These are phyloP conservation scores for Aspergillus luchuensis DNA, from an alignment of 2,329 filamentous ascomycete species.

Conservation along the genomic window DNA sequence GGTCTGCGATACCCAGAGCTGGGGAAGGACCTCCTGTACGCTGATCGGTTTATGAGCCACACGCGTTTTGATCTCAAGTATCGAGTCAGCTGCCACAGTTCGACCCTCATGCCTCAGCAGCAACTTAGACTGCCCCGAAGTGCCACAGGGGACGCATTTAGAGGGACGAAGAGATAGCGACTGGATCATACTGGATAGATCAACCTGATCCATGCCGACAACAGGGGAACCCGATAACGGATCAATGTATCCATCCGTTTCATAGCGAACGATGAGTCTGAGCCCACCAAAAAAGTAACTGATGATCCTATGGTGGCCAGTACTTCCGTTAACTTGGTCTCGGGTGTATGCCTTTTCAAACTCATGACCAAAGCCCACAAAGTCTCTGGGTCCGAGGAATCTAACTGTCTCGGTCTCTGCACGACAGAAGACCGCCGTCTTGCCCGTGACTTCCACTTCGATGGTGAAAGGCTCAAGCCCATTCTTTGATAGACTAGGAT, in stretches of 20 bases:
- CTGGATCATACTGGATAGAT: conserved; percentile 27
- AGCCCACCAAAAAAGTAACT: background rate
- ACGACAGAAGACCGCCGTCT: background rate
- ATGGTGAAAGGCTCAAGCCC: background rate
- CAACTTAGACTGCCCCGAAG: conserved; percentile 25
- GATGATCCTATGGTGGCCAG: background rate
- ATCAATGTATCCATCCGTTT: background rate
- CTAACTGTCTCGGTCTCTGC: background rate
- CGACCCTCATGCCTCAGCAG: conserved; percentile 27
- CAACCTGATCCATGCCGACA: background rate
- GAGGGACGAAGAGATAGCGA: conserved; percentile 25
- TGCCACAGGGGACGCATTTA: conserved; percentile 12
- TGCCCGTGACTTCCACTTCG: background rate
- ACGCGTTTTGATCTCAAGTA: conserved; percentile 52
- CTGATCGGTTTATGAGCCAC: conserved; percentile 35
- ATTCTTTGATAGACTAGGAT: conserved; percentile 5
- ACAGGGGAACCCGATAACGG: too few relatives aligned
- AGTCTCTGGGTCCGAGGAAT: too few relatives aligned
- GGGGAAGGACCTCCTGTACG: conserved; percentile 40
- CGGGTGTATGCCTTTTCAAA: background rate
- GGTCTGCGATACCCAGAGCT: conserved; percentile 53
- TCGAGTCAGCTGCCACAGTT: conserved; percentile 38
- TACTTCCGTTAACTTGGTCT: background rate
- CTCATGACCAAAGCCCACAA: background rate
- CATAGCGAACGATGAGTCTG: background rate